A percentile compares a stretch with the other conserved stretches of the same genome.
Conservation (phyloP, 305 asterid genomes). For the Solanum chacoense region DNA sequence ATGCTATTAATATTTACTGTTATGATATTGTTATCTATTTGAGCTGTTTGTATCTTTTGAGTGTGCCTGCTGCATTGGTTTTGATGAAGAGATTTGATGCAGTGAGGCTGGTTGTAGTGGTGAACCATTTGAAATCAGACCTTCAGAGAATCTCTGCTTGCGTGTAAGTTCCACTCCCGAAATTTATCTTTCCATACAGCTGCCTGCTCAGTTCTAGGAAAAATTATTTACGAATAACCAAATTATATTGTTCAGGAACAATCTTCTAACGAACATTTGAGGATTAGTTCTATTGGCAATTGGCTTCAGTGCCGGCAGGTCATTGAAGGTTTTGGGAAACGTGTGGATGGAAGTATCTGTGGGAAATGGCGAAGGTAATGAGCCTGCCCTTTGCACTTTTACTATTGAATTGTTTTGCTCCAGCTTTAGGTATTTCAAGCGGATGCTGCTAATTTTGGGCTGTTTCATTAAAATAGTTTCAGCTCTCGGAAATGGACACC, state of each 20-base stretch:
- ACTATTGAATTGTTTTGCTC: neutral
- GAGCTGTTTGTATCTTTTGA: neutral
- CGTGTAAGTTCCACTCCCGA: slow-evolving; percentile 35
- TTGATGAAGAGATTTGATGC: slow-evolving; percentile 20
- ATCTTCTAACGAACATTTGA: slow-evolving; percentile 20
- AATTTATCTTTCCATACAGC: slow-evolving; percentile 2
- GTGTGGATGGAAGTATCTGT: slow-evolving; percentile 56
- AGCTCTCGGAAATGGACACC: neutral
- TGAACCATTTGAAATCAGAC: slow-evolving; percentile 35
- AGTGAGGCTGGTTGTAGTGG: slow-evolving; percentile 37
- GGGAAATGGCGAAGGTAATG: slow-evolving; percentile 91
- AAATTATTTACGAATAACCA: slow-evolving; percentile 10
- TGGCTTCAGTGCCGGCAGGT: slow-evolving; percentile 83
- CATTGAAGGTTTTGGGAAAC: slow-evolving; percentile 41
- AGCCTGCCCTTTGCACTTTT: neutral
- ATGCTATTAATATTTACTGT: neutral
- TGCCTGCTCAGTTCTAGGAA: slow-evolving; percentile 9
- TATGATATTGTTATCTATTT: neutral
- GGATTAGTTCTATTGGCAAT: slow-evolving; percentile 53
- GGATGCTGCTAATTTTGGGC: neutral
- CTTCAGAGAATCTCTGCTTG: slow-evolving; percentile 11
- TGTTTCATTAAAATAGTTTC: neutral
- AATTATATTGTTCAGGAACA: slow-evolving; percentile 26
- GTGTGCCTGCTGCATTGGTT: neutral
- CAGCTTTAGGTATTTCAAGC: neutral